Percentiles rank a stretch among this genome's conserved stretches.
Evolutionary conservation across 2,329 filamentous ascomycete genomes (phyloP).

Genomic region (Alternaria sp.): DNA sequence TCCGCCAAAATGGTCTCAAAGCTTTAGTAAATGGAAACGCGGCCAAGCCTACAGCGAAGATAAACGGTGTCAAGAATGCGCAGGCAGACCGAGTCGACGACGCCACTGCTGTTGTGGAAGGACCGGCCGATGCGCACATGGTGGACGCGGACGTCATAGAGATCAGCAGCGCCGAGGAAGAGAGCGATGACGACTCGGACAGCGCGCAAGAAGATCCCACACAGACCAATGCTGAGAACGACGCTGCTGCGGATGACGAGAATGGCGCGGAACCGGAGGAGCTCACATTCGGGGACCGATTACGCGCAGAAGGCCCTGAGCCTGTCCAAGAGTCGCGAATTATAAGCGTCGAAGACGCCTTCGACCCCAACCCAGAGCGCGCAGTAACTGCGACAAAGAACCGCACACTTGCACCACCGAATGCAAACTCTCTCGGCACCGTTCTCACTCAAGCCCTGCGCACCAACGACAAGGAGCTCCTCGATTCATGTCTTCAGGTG

Average conservation of each 20-base stretch:
- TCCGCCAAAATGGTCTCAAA: conserved; percentile 40
- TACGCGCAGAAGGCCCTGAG: conserved; percentile 66
- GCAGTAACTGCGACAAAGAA: conserved; percentile 51
- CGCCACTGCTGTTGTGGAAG: conserved; percentile 61
- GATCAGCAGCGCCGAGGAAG: conserved; percentile 57
- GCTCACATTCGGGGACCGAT: conserved; percentile 86
- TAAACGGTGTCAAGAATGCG: conserved; percentile 60
- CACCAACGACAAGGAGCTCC: conserved; percentile 86
- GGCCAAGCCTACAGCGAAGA: conserved; percentile 54
- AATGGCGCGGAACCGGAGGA: conserved; percentile 54
- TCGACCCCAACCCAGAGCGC: conserved; percentile 52
- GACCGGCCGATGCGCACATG: conserved; percentile 52
- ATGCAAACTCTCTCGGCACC: conserved; percentile 82
- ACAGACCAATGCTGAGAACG: conserved; percentile 32
- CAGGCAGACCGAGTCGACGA: conserved; percentile 64
- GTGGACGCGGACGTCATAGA: conserved; percentile 51
- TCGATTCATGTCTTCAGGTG: conserved; percentile 90
- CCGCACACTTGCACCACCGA: conserved; percentile 65
- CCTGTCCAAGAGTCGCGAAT: conserved; percentile 49
- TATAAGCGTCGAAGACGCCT: conserved; percentile 74
- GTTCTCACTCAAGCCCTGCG: conserved; percentile 93
- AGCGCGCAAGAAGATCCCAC: conserved; percentile 25
- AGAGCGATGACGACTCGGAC: conserved; percentile 44
- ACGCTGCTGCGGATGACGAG: conserved; percentile 36
- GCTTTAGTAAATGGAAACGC: conserved; percentile 37